phyloP scores from a whole-genome alignment of 2,329 filamentous ascomycete species.

The Alternaria panax region DNA sequence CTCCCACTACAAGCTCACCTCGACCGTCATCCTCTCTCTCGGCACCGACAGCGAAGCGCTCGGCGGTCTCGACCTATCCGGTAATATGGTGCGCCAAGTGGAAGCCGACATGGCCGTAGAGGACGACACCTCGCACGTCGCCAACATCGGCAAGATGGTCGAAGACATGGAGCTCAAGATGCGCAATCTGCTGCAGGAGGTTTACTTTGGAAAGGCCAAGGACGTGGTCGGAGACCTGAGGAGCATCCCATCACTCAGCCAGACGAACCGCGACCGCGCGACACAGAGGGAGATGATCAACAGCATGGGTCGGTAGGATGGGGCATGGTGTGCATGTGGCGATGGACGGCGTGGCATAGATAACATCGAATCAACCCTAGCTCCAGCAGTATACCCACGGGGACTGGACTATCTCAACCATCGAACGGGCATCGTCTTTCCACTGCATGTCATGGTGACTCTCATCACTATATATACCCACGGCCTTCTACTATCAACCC shows the following conservation, averaged over 20 bases:
- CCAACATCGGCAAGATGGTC: conserved; percentile 88
- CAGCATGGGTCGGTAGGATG: conserved; percentile 52
- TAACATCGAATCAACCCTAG: conserved; percentile 6
- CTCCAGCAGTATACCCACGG: conserved; percentile 3
- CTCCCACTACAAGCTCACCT: conserved; percentile 97
- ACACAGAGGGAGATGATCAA: conserved; percentile 88
- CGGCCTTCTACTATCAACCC: too few relatives aligned
- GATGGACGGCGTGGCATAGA: conserved; percentile 7
- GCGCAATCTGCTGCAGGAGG: conserved; percentile 96
- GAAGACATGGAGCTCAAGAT: conserved; percentile 99
- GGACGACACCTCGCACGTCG: conserved; percentile 90
- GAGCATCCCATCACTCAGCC: conserved; percentile 83
- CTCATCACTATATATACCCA: too few relatives aligned
- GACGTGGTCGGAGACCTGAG: conserved; percentile 95
- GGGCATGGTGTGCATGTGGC: not conserved
- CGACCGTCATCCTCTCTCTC: conserved; percentile 91
- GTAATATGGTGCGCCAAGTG: conserved; percentile 97
- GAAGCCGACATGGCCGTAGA: conserved; percentile 91
- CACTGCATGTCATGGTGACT: too few relatives aligned
- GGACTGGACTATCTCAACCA: not conserved
- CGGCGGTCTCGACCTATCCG: conserved; percentile 88
- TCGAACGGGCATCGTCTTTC: not conserved
- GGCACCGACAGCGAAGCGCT: conserved; percentile 72
- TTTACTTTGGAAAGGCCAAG: conserved; percentile 99
- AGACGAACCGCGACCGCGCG: conserved; percentile 82